Evolutionary conservation across 768 basidiomycete species (phyloP).

Genomic region (Panellus pusillus): DNA sequence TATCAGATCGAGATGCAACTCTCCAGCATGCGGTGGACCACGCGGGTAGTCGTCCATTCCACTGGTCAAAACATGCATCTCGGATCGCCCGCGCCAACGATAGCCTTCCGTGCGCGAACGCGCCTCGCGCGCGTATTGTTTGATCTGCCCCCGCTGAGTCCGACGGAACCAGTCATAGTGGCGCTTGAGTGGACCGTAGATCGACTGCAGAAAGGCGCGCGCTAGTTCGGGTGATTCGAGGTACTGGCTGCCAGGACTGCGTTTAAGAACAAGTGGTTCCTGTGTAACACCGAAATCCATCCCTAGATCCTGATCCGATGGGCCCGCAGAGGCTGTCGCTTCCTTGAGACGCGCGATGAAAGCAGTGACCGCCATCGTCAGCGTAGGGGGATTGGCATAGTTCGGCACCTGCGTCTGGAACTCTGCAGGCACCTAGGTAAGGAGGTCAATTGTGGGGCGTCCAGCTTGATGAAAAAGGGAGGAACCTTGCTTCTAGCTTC

Average conservation of each 20-base stretch:
- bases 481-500: conserved; percentile 90
- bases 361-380: conserved; percentile 90
- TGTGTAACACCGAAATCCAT: conserved; percentile 61
- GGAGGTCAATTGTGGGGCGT: not conserved
- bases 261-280: conserved; percentile 40
- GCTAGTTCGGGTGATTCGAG: conserved; percentile 63
- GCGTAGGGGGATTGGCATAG: conserved; percentile 93
- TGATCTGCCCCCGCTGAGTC: conserved; percentile 92
- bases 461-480: not conserved
- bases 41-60: conserved; percentile 98
- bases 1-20: conserved; percentile 90
- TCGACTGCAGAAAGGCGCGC: conserved; percentile 67
- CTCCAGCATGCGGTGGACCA: conserved; percentile 84
- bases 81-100: conserved; percentile 90
- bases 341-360: conserved; percentile 76
- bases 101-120: conserved; percentile 91
- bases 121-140: conserved; percentile 81
- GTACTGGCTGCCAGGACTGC: conserved; percentile 40
- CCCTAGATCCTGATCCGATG: conserved; percentile 63
- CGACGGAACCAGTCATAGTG: conserved; percentile 97
- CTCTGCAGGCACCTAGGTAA: conserved; percentile 71
- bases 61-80: conserved; percentile 85
- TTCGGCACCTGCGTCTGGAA: conserved; percentile 94
- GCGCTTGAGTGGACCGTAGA: conserved; percentile 81
- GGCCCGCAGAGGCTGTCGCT: conserved; percentile 37